Percentiles rank a stretch among this genome's conserved stretches.
Evolutionary conservation across 306 rosid species (phyloP).

Genomic region (Mimosa pudica): DNA sequence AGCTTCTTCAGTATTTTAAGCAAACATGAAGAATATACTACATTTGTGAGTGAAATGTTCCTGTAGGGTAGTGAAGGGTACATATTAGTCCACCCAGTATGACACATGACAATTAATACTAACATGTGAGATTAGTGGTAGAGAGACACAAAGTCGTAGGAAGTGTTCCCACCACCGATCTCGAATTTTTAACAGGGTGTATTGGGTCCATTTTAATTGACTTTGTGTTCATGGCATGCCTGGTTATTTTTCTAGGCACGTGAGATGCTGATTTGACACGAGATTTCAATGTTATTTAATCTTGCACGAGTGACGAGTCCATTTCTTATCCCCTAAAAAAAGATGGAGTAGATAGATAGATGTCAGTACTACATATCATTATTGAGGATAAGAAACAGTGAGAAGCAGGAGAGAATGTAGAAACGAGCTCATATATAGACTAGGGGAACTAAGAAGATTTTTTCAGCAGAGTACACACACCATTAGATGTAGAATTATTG

Average conservation of each 20-base stretch:
- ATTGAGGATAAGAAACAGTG: background rate
- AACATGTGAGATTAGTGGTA: conserved; percentile 14
- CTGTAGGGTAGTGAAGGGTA: background rate
- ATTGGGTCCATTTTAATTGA: conserved; percentile 29
- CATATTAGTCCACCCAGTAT: conserved; percentile 11
- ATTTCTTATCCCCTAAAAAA: background rate
- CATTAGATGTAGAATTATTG: background rate
- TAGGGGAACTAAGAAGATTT: background rate
- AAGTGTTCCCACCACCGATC: conserved; percentile 37
- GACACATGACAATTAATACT: conserved; percentile 14
- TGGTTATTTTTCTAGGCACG: background rate
- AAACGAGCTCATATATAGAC: background rate
- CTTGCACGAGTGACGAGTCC: conserved; percentile 20
- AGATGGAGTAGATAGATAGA: background rate
- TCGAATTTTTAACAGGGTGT: conserved; percentile 27
- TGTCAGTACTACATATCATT: background rate
- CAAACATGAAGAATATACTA: background rate
- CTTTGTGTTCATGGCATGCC: background rate
- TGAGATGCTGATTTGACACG: conserved; percentile 6
- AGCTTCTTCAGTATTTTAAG: background rate
- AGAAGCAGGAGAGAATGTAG: background rate
- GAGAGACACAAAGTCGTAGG: conserved; percentile 26
- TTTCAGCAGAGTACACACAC: background rate
- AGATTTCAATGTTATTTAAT: background rate
- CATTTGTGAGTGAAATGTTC: background rate